Conservation (phyloP, 345 rosid species). For the Syzygium oleosum region DNA sequence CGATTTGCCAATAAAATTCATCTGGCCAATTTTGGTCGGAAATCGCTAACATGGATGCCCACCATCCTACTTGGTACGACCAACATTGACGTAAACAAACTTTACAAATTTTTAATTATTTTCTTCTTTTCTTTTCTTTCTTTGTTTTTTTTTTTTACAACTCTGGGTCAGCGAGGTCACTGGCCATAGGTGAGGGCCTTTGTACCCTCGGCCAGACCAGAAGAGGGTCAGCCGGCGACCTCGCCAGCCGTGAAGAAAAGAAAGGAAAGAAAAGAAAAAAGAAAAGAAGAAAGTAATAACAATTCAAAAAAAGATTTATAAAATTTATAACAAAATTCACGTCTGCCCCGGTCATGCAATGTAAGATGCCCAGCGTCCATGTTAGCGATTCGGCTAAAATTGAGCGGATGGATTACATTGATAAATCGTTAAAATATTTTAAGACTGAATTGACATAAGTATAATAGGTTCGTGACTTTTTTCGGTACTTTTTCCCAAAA, state of each 20-base stretch:
- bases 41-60: fast-evolving
- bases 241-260: neutral
- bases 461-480: fast-evolving
- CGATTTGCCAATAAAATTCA: fast-evolving
- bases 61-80: fast-evolving
- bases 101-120: neutral
- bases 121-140: neutral
- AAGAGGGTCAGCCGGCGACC: too few relatives aligned
- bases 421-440: neutral
- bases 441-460: fast-evolving
- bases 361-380: fast-evolving
- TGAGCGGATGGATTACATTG: fast-evolving
- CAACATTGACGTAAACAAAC: fast-evolving
- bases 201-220: too few relatives aligned
- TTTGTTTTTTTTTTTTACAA: too few relatives aligned
- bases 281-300: too few relatives aligned
- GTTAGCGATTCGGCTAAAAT: neutral
- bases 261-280: neutral
- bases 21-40: fast-evolving
- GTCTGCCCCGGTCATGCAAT: fast-evolving
- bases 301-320: neutral
- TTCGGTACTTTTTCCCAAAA: neutral
- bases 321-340: neutral
- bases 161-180: too few relatives aligned
- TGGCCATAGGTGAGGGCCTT: too few relatives aligned